Evolutionary conservation across 495 filamentous ascomycete species (phyloP), one percentile per base, ranked within the genome.

Genomic region (Aspergillus cristatus): DNA sequence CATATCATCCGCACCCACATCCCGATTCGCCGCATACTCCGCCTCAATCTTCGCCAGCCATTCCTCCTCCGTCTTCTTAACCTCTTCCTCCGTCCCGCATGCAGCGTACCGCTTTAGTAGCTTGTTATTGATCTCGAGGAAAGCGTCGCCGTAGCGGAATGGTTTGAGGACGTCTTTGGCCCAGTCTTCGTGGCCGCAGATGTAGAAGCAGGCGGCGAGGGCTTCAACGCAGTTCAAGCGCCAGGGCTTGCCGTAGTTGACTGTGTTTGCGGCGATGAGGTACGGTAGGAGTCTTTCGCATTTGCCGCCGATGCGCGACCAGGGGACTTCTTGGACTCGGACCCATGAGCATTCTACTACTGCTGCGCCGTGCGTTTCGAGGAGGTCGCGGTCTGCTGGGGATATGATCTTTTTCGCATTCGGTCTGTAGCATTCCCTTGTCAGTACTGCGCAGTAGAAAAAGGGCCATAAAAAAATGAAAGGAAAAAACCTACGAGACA

Each of bases 271-370:
- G 13, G 91, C 91, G 36, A 98, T 86, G 10, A 98, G 77, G 55
- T 98, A 98, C 1, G 91, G 91, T 16, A 98, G 57, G 29, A 96
- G 59, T 42, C 90, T 70, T 67, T 97, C 90, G 57, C 86, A 90
- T 62, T 84, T 89, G n/a, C 91, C 91, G 20, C 93, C 91, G 39
- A 97, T 93, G 42, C 84, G 82, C 12, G 68, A 65, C 76, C 86
- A 97, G 20, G 90, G 88, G 2, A 98, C 82, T 61, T 98, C 91
- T 18, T 81, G 74, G 11, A 91, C 81, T 45, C 93, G 71, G 2
- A 88, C 90, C 91, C 91, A 98, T 25, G 86, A 94, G 57, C 88
- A 94, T 61, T 98, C 91, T 17, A 98, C 93, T 0, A 98, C 91
- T 0, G 93, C 91, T 13, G 88, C 93, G 37, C 91, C 91, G 56